phyloP scores from a whole-genome alignment of 257 asterid genomes.

The Thymus mandschuricus region DNA sequence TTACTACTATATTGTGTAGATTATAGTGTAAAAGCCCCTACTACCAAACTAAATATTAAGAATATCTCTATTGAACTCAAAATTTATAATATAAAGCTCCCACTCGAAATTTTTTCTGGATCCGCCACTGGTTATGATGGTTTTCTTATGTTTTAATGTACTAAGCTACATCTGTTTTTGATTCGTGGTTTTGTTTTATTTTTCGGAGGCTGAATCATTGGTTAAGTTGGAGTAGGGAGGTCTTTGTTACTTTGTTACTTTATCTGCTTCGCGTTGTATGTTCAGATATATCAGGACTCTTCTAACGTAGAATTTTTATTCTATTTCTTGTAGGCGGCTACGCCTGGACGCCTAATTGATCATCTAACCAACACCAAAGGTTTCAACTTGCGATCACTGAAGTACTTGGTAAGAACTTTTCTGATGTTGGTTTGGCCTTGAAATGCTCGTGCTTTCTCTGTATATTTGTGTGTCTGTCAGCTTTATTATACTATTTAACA shows the following conservation, averaged over 20 bases:
- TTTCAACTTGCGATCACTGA: slow-evolving; percentile 72
- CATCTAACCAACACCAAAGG: slow-evolving; percentile 94
- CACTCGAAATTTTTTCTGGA: too few relatives aligned
- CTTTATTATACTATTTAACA: not conserved
- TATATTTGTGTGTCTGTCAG: slow-evolving; percentile 7
- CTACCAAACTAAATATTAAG: too few relatives aligned
- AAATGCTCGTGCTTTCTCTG: not conserved
- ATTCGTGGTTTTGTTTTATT: not conserved
- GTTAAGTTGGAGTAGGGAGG: not conserved
- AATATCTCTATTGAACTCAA: too few relatives aligned
- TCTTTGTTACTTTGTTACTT: not conserved
- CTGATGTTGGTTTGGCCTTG: slow-evolving; percentile 23
- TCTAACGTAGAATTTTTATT: not conserved
- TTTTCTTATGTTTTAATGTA: not conserved
- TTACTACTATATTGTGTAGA: too few relatives aligned
- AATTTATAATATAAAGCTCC: too few relatives aligned
- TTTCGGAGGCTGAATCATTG: not conserved
- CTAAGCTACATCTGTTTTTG: not conserved
- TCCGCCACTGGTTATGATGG: too few relatives aligned
- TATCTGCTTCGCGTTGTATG: slow-evolving; percentile 3
- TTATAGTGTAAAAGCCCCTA: too few relatives aligned
- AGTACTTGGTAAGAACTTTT: slow-evolving; percentile 67
- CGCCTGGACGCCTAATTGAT: slow-evolving; percentile 95
- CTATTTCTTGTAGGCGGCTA: slow-evolving; percentile 69
- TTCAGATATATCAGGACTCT: not conserved